A percentile compares a stretch with the other conserved stretches of the same genome.
Evolutionary conservation across 345 rosid species (phyloP).

Genomic region (Populus simonii): DNA sequence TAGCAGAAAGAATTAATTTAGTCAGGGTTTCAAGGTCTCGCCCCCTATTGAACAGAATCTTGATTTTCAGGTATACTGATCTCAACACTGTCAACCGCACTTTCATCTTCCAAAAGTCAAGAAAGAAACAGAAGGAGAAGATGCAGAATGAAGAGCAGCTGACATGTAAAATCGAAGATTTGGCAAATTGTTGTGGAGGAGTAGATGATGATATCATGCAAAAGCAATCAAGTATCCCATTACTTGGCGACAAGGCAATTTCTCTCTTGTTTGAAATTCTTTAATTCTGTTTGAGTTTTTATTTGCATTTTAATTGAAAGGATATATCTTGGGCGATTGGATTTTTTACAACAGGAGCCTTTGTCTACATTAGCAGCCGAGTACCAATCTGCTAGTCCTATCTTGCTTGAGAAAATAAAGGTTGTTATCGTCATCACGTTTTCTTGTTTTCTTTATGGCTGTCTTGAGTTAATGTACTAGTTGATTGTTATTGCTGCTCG

Average conservation of each 20-base stretch:
- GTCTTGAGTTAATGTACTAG: neutral
- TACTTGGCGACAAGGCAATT: conserved; percentile 76
- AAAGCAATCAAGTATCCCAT: conserved; percentile 47
- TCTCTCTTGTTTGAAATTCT: neutral
- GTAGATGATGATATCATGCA: conserved; percentile 50
- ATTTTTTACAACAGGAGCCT: conserved; percentile 61
- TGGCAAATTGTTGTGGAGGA: conserved; percentile 11
- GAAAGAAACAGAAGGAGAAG: neutral
- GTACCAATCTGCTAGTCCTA: conserved; percentile 81
- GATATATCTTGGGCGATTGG: neutral
- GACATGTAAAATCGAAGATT: conserved; percentile 13
- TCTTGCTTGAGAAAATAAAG: conserved; percentile 91
- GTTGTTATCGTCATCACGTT: conserved; percentile 24
- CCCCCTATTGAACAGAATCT: neutral
- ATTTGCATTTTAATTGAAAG: neutral
- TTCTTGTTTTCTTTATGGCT: neutral
- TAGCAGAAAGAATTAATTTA: neutral
- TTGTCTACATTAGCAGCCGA: conserved; percentile 79
- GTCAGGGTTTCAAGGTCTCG: neutral
- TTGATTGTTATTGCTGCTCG: neutral
- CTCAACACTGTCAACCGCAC: neutral
- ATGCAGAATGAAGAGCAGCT: conserved; percentile 23
- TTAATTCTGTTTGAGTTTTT: neutral
- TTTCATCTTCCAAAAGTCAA: neutral
- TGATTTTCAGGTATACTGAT: neutral